These are phyloP conservation scores for Pestalotiopsis sp. DNA, from an alignment of 2,329 filamentous ascomycete species.

Conservation along the genomic window DNA sequence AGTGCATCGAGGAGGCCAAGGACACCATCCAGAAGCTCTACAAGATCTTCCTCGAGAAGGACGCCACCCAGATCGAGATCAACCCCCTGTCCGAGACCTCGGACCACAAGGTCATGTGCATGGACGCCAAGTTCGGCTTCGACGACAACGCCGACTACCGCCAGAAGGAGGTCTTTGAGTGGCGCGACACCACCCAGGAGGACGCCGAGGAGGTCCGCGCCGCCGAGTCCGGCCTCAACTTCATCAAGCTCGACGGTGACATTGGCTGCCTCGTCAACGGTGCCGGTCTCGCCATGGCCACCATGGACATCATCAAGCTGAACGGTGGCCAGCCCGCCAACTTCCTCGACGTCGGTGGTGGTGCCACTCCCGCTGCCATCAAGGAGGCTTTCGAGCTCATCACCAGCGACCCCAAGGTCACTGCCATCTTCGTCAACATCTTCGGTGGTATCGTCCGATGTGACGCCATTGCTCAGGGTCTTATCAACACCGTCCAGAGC, in stretches of 20 bases:
- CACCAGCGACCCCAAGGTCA: slow-evolving; percentile 97
- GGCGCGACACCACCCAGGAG: slow-evolving; percentile 94
- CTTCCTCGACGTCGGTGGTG: slow-evolving; percentile 98
- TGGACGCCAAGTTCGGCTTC: slow-evolving; percentile 99
- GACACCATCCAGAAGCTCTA: slow-evolving; percentile 98
- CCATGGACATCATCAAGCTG: slow-evolving; percentile 99
- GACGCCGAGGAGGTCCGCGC: slow-evolving; percentile 97
- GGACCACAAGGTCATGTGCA: slow-evolving; percentile 96
- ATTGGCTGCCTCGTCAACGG: slow-evolving; percentile 99
- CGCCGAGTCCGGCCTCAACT: slow-evolving; percentile 93
- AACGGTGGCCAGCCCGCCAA: slow-evolving; percentile 96
- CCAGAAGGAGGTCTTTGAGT: slow-evolving; percentile 93
- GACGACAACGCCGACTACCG: slow-evolving; percentile 99
- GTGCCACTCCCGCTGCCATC: slow-evolving; percentile 95
- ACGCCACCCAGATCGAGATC: slow-evolving; percentile 99
- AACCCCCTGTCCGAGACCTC: slow-evolving; percentile 98
- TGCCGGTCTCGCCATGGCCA: slow-evolving; percentile 98
- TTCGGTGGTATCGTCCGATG: slow-evolving; percentile 99
- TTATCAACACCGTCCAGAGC: slow-evolving; percentile 91
- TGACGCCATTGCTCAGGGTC: slow-evolving; percentile 93
- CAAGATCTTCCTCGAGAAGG: slow-evolving; percentile 97
- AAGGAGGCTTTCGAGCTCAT: slow-evolving; percentile 98
- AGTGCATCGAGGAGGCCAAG: slow-evolving; percentile 95
- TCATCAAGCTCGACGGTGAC: slow-evolving; percentile 99
- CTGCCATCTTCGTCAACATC: slow-evolving; percentile 99